phyloP scores from a whole-genome alignment of 1,284 basidiomycete genomes.

The Malassezia equina region DNA sequence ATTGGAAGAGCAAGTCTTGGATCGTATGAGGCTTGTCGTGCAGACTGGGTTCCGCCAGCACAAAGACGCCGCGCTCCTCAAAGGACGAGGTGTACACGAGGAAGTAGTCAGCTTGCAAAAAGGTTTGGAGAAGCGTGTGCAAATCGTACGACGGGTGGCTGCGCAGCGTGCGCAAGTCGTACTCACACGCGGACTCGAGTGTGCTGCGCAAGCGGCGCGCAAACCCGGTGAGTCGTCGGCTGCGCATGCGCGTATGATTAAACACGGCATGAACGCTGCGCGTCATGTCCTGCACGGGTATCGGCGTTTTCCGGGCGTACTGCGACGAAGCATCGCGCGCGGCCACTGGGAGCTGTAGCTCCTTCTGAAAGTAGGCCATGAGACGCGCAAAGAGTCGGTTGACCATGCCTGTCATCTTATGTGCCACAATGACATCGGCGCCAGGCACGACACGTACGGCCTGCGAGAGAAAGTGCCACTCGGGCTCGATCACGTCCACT shows the following conservation, averaged over 20 bases:
- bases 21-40: constrained; percentile 73
- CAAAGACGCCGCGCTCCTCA: constrained; percentile 86
- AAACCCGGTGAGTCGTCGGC: constrained; percentile 86
- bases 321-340: constrained; percentile 2
- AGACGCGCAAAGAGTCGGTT: constrained; percentile 57
- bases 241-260: constrained; percentile 81
- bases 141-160: constrained; percentile 51
- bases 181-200: constrained; percentile 93
- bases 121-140: constrained; percentile 66
- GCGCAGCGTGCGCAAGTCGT: constrained; percentile 61
- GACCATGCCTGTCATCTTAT: constrained; percentile 40
- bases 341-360: constrained; percentile 64
- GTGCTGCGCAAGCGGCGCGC: constrained; percentile 55
- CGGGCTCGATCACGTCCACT: constrained; percentile 88
- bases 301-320: constrained; percentile 42
- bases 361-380: constrained; percentile 84
- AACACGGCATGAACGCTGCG: constrained; percentile 87
- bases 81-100: constrained; percentile 82
- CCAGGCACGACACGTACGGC: constrained; percentile 80
- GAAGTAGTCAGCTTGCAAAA: constrained; percentile 82
- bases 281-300: constrained; percentile 71
- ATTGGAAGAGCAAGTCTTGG: constrained; percentile 70
- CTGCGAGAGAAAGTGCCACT: constrained; percentile 90
- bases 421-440: constrained; percentile 78
- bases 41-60: constrained; percentile 74